Conservation (phyloP, 371 early-diverging fungal genomes). For the Phascolomyces articulosus region DNA sequence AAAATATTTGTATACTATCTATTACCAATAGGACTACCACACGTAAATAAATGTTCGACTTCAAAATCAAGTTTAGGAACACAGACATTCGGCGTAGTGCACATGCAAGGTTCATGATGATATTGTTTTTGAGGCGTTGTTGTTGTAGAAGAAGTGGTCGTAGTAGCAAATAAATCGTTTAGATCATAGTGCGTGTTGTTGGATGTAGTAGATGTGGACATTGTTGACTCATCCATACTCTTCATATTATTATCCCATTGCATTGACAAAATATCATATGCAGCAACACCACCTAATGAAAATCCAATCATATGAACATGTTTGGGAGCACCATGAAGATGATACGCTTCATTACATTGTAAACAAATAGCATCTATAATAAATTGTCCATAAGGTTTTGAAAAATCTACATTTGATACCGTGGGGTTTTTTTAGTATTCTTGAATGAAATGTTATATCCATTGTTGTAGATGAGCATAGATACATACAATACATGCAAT, state of each 20-base stretch:
- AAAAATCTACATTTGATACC: constrained; percentile 42
- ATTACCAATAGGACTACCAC: constrained; percentile 58
- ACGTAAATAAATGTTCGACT: constrained; percentile 54
- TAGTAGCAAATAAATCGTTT: too few species aligned
- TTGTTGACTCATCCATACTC: neutral
- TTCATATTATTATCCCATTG: constrained; percentile 25
- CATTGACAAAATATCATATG: constrained; percentile 61
- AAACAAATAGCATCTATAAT: constrained; percentile 59
- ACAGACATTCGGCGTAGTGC: constrained; percentile 17
- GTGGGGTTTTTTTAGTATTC: too few species aligned
- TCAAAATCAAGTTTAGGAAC: constrained; percentile 40
- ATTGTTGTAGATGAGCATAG: too few species aligned
- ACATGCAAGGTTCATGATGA: constrained; percentile 9
- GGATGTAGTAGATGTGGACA: neutral
- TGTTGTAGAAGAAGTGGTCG: neutral
- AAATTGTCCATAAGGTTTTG: constrained; percentile 49
- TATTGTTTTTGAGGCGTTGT: neutral
- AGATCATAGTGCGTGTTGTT: too few species aligned
- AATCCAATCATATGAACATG: constrained; percentile 62
- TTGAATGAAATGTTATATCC: too few species aligned
- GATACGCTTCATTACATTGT: constrained; percentile 57
- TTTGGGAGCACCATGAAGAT: constrained; percentile 52
- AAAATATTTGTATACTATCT: too few species aligned
- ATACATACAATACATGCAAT: constrained; percentile 43
- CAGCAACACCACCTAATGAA: constrained; percentile 69